These are phyloP conservation scores for Selaginella tamariscina DNA, from an alignment of 75 land plant genomes.

Conservation along the genomic window DNA sequence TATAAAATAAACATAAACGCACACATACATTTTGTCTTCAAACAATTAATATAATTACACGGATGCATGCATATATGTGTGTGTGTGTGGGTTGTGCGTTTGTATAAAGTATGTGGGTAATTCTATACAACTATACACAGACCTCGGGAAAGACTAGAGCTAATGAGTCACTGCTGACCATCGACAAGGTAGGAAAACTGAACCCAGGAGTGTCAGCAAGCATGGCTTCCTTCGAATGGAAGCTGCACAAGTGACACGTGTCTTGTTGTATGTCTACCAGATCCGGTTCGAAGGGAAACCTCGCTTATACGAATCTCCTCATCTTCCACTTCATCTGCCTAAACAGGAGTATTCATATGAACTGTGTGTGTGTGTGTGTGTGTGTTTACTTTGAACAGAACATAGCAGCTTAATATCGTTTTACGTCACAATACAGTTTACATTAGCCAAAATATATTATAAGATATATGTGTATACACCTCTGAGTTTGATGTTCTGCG, in stretches of 20 bases:
- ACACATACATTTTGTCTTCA: not conserved
- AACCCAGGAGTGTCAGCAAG: conserved; percentile 97
- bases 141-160: conserved; percentile 85
- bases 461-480: not conserved
- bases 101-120: not conserved
- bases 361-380: too few relatives aligned
- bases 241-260: conserved; percentile 84
- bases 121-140: too few relatives aligned
- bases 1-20: not conserved
- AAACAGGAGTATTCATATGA: too few relatives aligned
- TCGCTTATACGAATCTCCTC: conserved; percentile 69
- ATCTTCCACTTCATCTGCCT: conserved; percentile 33
- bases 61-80: not conserved
- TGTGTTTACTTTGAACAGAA: too few relatives aligned
- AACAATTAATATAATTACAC: not conserved
- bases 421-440: not conserved
- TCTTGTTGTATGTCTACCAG: conserved; percentile 88
- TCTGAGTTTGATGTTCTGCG: conserved; percentile 17
- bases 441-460: not conserved
- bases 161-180: conserved; percentile 57
- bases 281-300: conserved; percentile 75
- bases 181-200: conserved; percentile 74
- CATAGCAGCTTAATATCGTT: not conserved
- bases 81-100: not conserved
- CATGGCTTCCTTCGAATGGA: conserved; percentile 54